Percentiles rank a stretch among this genome's conserved stretches.
These are phyloP conservation scores for Phytophthora tentaculata DNA, from an alignment of 352 stramenopile species.

Conservation along the genomic window DNA sequence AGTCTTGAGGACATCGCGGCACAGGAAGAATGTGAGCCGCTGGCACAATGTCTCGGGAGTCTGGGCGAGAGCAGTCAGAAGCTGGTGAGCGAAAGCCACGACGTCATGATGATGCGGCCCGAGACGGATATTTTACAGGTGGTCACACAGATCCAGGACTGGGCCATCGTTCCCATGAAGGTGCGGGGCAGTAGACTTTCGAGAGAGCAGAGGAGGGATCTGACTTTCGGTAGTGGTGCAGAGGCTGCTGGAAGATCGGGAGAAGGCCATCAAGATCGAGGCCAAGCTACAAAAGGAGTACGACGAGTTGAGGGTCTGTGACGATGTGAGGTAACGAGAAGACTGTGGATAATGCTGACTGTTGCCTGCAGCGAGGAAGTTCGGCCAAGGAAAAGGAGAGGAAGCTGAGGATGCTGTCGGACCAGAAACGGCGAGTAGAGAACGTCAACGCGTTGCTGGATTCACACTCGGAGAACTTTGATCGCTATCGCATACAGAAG, in stretches of 20 bases:
- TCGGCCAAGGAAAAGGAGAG: slow-evolving; percentile 79
- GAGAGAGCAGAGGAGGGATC: background rate
- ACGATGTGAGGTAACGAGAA: background rate
- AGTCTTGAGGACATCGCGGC: slow-evolving; percentile 69
- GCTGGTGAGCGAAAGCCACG: slow-evolving; percentile 71
- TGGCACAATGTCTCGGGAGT: slow-evolving; percentile 58
- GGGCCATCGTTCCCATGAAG: slow-evolving; percentile 84
- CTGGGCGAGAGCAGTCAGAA: slow-evolving; percentile 57
- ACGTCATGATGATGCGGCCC: slow-evolving; percentile 76
- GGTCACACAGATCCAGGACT: slow-evolving; percentile 83
- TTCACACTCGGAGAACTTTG: slow-evolving; percentile 77
- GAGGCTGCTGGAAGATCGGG: slow-evolving; percentile 80
- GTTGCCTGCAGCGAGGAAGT: slow-evolving; percentile 45
- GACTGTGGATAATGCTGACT: background rate
- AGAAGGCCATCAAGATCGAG: slow-evolving; percentile 84
- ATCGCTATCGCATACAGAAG: slow-evolving; percentile 72
- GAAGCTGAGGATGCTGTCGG: slow-evolving; percentile 79
- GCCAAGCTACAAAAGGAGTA: slow-evolving; percentile 81
- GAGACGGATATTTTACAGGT: slow-evolving; percentile 75
- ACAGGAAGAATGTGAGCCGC: slow-evolving; percentile 53
- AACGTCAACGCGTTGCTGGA: slow-evolving; percentile 83
- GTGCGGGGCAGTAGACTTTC: slow-evolving; percentile 23
- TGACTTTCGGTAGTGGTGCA: slow-evolving; percentile 18
- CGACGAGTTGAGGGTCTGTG: slow-evolving; percentile 61
- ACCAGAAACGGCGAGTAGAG: slow-evolving; percentile 84